phyloP scores from a whole-genome alignment of 1,139 yeast genomes.

The Lodderomyces jiufengensis region DNA sequence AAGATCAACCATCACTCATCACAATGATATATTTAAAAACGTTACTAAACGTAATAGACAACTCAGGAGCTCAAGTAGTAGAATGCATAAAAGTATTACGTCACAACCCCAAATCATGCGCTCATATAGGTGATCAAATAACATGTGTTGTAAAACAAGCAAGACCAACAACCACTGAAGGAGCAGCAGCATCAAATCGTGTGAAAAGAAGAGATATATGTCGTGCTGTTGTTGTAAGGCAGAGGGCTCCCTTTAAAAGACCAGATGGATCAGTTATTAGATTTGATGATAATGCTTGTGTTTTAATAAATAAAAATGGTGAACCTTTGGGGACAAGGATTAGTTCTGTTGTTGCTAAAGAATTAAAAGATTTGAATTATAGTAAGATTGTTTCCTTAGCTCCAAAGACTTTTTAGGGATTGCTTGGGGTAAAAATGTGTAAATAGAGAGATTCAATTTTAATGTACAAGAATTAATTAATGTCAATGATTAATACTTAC shows the following conservation, averaged over 20 bases:
- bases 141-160: conserved; percentile 96
- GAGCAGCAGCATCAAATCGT: conserved; percentile 60
- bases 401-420: conserved; percentile 65
- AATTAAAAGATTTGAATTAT: conserved; percentile 77
- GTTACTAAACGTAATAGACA: conserved; percentile 86
- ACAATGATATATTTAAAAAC: conserved; percentile 83
- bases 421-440: background rate
- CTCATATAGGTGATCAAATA: conserved; percentile 84
- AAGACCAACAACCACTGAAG: conserved; percentile 48
- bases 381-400: conserved; percentile 90
- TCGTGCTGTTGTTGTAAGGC: conserved; percentile 93
- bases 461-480: no score
- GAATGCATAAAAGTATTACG: conserved; percentile 95
- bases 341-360: conserved; percentile 87
- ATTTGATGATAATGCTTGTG: conserved; percentile 97
- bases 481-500: no score
- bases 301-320: conserved; percentile 82
- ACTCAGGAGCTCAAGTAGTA: conserved; percentile 91
- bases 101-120: conserved; percentile 81
- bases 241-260: conserved; percentile 81
- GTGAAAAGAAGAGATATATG: conserved; percentile 95
- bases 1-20: background rate
- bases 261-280: conserved; percentile 83
- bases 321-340: conserved; percentile 97
- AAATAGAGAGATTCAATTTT: no score